Conservation (phyloP, 2,329 filamentous ascomycete genomes). For the Cryphonectria japonica region DNA sequence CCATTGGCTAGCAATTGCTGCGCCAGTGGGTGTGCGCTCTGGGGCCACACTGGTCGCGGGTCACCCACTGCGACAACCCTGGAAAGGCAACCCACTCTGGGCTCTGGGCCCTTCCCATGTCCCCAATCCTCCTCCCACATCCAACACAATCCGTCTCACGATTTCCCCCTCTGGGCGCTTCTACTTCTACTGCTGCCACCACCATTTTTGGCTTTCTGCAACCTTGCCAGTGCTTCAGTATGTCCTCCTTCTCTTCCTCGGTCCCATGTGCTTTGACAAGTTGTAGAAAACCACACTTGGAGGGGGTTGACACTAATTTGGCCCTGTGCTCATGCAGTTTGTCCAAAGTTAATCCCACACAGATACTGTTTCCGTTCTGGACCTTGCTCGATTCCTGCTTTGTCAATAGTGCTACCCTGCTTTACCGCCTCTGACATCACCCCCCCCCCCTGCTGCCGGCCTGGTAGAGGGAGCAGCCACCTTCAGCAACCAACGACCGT, state of each 20-base stretch:
- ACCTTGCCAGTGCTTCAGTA: neutral
- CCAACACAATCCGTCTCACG: neutral
- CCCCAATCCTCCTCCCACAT: neutral
- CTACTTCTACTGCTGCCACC: too few relatives aligned
- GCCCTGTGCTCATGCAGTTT: too few relatives aligned
- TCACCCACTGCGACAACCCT: neutral
- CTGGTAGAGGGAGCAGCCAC: neutral
- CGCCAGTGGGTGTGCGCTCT: neutral
- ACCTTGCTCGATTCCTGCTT: neutral
- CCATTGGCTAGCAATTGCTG: neutral
- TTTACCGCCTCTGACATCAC: constrained; percentile 7
- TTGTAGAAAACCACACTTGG: too few relatives aligned
- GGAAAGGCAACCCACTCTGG: neutral
- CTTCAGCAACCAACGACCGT: neutral
- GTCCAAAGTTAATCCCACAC: too few relatives aligned
- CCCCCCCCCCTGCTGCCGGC: neutral
- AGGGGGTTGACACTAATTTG: neutral
- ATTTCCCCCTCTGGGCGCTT: neutral
- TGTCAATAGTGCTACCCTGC: neutral
- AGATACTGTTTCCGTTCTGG: neutral
- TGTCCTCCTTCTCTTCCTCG: too few relatives aligned
- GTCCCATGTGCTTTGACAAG: too few relatives aligned
- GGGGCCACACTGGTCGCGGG: neutral
- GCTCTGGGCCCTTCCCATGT: neutral
- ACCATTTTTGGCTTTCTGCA: too few relatives aligned